A percentile compares a stretch with the other conserved stretches of the same genome.
These are phyloP conservation scores for Beverwykella pulmonaria DNA, from an alignment of 495 filamentous ascomycete species.

Conservation along the genomic window DNA sequence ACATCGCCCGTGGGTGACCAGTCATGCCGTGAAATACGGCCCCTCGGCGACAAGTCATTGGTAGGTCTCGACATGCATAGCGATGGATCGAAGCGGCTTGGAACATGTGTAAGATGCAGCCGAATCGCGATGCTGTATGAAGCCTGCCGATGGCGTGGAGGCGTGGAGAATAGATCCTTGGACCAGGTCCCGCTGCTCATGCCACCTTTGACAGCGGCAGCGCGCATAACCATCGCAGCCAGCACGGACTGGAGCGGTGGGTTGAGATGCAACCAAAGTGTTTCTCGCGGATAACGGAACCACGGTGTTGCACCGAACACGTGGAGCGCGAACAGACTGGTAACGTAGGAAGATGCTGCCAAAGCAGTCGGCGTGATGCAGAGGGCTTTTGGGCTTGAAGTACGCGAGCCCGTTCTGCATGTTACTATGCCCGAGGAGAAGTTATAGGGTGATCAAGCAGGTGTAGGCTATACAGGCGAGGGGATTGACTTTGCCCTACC, in stretches of 20 bases:
- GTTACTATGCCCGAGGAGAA: too few species aligned
- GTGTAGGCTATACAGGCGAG: too few species aligned
- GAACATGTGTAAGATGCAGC: conserved; percentile 12
- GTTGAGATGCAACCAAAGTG: not conserved
- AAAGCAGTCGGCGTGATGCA: too few species aligned
- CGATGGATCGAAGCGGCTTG: not conserved
- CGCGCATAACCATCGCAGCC: conserved; percentile 13
- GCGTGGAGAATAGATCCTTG: conserved; percentile 17
- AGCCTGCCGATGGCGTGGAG: conserved; percentile 31
- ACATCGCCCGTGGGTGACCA: not conserved
- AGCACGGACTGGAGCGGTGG: conserved; percentile 12
- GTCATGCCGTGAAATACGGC: not conserved
- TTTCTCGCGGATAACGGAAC: not conserved
- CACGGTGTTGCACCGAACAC: conserved; percentile 23
- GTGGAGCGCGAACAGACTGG: conserved; percentile 3
- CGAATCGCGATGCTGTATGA: conserved; percentile 24
- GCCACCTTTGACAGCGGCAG: conserved; percentile 23
- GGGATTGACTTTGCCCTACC: too few species aligned
- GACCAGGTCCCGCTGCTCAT: conserved; percentile 16
- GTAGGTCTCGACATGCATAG: not conserved
- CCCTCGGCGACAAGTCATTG: not conserved
- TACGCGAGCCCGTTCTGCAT: conserved; percentile 4
- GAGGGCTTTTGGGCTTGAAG: not conserved
- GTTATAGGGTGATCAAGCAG: too few species aligned
- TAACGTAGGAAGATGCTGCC: not conserved